phyloP scores from a whole-genome alignment of 1,284 basidiomycete genomes.

The Papiliotrema nemorosa region DNA sequence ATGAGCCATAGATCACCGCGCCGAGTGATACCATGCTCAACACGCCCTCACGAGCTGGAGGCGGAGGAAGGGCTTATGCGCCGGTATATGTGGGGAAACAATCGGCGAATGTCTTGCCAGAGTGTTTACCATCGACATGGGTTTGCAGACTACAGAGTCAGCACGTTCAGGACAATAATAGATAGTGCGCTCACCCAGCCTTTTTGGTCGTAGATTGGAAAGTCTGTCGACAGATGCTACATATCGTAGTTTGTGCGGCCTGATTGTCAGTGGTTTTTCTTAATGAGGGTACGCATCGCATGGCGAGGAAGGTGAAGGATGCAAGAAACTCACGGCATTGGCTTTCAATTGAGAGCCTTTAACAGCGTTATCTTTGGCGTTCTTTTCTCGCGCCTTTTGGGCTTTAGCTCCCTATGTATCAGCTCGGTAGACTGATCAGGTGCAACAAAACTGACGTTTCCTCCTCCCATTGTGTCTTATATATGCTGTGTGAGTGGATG shows the following conservation, averaged over 20 bases:
- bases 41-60: too few relatives aligned
- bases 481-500: background rate
- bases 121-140: constrained; percentile 40
- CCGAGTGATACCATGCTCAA: too few relatives aligned
- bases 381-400: constrained; percentile 34
- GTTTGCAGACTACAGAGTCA: constrained; percentile 27
- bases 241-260: constrained; percentile 52
- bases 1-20: too few relatives aligned
- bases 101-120: constrained; percentile 24
- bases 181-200: constrained; percentile 39
- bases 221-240: constrained; percentile 51
- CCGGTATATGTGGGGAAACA: constrained; percentile 36
- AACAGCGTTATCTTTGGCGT: constrained; percentile 5
- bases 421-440: background rate
- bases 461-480: constrained; percentile 32
- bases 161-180: background rate
- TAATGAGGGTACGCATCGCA: background rate
- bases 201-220: constrained; percentile 53
- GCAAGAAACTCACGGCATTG: constrained; percentile 38
- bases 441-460: constrained; percentile 38
- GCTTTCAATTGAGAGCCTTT: constrained; percentile 47
- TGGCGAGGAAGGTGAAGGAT: background rate
- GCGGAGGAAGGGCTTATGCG: too few relatives aligned
- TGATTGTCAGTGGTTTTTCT: constrained; percentile 8
- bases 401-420: constrained; percentile 46